Conservation (phyloP, 306 rosid genomes). For the Canavalia gladiata region DNA sequence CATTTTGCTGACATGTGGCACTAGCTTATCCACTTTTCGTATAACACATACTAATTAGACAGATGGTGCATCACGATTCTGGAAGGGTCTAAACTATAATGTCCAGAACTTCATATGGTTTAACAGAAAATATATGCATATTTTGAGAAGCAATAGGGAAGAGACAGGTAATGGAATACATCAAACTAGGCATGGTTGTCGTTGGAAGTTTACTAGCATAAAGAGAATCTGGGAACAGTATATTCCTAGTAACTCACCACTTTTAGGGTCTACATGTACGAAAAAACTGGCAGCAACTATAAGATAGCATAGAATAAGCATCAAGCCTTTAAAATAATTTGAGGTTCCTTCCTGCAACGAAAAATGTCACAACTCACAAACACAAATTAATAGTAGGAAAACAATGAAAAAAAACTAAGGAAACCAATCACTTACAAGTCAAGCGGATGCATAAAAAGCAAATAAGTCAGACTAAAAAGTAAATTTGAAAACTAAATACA, state of each 20-base stretch:
- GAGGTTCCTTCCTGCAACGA: conserved; percentile 88
- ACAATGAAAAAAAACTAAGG: not conserved
- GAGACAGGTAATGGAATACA: conserved; percentile 7
- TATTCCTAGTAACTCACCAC: conserved; percentile 68
- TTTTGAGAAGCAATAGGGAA: conserved; percentile 20
- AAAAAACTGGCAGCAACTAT: conserved; percentile 96
- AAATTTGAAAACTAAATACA: conserved; percentile 13
- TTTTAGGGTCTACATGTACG: conserved; percentile 82
- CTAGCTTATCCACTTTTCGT: conserved; percentile 2
- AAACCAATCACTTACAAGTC: not conserved
- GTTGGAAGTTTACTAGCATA: conserved; percentile 30
- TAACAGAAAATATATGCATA: conserved; percentile 30
- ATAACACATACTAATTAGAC: not conserved
- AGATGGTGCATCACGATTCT: not conserved
- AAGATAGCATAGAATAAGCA: conserved; percentile 93
- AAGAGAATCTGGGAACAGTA: conserved; percentile 30
- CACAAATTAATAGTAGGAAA: not conserved
- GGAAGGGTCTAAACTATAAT: not conserved
- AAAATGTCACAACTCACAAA: conserved; percentile 17
- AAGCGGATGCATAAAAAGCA: conserved; percentile 15
- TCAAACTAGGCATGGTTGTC: conserved; percentile 25
- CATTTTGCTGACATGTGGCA: conserved; percentile 23
- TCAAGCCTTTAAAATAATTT: conserved; percentile 91
- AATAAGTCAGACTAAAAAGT: not conserved
- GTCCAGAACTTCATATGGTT: conserved; percentile 23